These are phyloP conservation scores for Monilinia fructicola DNA, from an alignment of 2,329 filamentous ascomycete species.

Conservation along the genomic window DNA sequence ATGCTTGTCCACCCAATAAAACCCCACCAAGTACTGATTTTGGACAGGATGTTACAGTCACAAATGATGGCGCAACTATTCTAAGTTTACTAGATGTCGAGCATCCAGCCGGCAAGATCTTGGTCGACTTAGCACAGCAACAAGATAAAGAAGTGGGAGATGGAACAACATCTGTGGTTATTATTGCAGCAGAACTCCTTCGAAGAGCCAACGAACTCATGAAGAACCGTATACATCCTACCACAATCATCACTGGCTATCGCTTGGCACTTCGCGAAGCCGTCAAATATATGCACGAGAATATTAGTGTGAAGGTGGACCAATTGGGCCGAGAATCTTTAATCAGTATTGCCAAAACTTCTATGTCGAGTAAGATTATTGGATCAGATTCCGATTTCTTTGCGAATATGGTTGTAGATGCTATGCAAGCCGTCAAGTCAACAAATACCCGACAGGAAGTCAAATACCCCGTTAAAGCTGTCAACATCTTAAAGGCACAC, in stretches of 20 bases:
- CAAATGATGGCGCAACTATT: constrained; percentile 97
- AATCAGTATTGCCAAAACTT: constrained; percentile 94
- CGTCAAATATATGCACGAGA: constrained; percentile 98
- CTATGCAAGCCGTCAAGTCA: constrained; percentile 90
- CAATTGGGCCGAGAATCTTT: constrained; percentile 86
- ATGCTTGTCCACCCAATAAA: constrained; percentile 42
- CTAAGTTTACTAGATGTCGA: constrained; percentile 93
- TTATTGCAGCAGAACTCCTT: constrained; percentile 94
- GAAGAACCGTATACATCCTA: constrained; percentile 99
- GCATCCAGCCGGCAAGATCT: constrained; percentile 96
- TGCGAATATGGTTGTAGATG: constrained; percentile 94
- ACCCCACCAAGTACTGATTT: constrained; percentile 31
- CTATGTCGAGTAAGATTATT: constrained; percentile 99
- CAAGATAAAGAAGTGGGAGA: constrained; percentile 99
- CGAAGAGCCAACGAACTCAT: constrained; percentile 94
- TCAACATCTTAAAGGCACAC: constrained; percentile 98
- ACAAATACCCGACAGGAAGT: constrained; percentile 86
- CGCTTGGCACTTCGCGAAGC: constrained; percentile 91
- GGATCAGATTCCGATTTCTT: constrained; percentile 96
- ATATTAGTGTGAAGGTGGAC: constrained; percentile 94
- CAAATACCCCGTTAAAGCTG: constrained; percentile 98
- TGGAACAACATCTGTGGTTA: constrained; percentile 94
- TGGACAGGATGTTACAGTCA: constrained; percentile 87
- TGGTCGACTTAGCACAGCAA: constrained; percentile 95
- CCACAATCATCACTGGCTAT: constrained; percentile 98